A percentile compares a stretch with the other conserved stretches of the same genome.
Conservation (phyloP, 2,329 filamentous ascomycete genomes). For the Xylariaceae sp. region DNA sequence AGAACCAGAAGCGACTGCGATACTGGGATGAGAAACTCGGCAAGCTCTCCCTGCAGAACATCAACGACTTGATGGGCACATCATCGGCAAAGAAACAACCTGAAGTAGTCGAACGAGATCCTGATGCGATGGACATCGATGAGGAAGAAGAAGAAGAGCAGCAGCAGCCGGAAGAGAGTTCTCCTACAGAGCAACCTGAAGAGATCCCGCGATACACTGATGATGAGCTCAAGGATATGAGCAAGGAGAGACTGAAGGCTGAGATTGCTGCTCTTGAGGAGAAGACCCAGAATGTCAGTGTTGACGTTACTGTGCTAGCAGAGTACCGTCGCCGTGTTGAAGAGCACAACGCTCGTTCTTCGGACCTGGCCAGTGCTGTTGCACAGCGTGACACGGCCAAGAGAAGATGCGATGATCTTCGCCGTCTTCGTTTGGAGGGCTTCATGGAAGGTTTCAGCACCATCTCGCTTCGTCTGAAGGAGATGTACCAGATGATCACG, state of each 20-base stretch:
- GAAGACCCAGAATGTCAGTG: constrained; percentile 75
- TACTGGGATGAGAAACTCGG: constrained; percentile 89
- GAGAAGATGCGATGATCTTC: constrained; percentile 86
- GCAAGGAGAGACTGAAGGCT: constrained; percentile 54
- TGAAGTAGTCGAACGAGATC: constrained; percentile 15
- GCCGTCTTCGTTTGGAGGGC: constrained; percentile 82
- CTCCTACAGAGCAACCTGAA: constrained; percentile 36
- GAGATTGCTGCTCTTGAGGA: constrained; percentile 60
- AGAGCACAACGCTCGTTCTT: constrained; percentile 75
- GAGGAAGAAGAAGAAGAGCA: constrained; percentile 28
- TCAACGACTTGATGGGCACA: constrained; percentile 58
- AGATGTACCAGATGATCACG: constrained; percentile 99
- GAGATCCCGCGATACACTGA: constrained; percentile 73
- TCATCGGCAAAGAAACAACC: constrained; percentile 26
- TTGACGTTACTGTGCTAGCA: constrained; percentile 82
- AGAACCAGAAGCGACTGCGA: constrained; percentile 76
- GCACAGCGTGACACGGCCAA: constrained; percentile 78
- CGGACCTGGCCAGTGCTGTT: constrained; percentile 76
- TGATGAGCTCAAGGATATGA: constrained; percentile 63
- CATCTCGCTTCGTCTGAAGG: constrained; percentile 91
- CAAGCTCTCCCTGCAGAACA: constrained; percentile 77
- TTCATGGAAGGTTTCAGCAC: constrained; percentile 98
- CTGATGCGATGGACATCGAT: constrained; percentile 9
- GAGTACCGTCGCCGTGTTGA: constrained; percentile 84
- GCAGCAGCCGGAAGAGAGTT: constrained; percentile 20